Conservation (phyloP, 2,329 filamentous ascomycete species). For the Akanthomyces dipterigenus region DNA sequence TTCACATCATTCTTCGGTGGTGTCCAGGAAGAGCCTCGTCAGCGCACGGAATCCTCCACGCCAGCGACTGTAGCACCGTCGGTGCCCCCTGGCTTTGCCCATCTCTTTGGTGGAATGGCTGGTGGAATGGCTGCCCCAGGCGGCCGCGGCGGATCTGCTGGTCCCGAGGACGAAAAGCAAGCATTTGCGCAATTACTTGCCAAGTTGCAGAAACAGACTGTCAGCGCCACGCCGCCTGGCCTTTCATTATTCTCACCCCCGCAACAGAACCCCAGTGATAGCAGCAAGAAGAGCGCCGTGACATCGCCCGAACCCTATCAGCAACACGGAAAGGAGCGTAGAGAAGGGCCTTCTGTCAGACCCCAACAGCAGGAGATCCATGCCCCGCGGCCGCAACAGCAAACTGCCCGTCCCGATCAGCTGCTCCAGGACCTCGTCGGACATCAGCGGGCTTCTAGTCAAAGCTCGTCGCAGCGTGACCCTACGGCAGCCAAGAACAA, state of each 20-base stretch:
- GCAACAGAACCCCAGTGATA: conserved; percentile 23
- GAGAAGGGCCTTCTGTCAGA: conserved; percentile 36
- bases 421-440: conserved; percentile 54
- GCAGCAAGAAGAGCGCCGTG: conserved; percentile 31
- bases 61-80: conserved; percentile 20
- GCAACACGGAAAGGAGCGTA: conserved; percentile 38
- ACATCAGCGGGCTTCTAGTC: conserved; percentile 49
- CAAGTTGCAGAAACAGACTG: conserved; percentile 63
- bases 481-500: conserved; percentile 40
- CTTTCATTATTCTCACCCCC: conserved; percentile 38
- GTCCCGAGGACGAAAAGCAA: conserved; percentile 65
- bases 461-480: conserved; percentile 40
- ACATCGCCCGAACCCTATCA: conserved; percentile 44
- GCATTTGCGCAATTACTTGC: conserved; percentile 77
- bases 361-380: conserved; percentile 45
- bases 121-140: neutral
- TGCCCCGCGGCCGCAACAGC: conserved; percentile 42
- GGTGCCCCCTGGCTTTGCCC: conserved; percentile 9
- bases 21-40: conserved; percentile 43
- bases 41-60: conserved; percentile 42
- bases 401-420: conserved; percentile 50
- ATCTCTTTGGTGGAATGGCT: conserved; percentile 1
- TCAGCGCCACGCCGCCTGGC: conserved; percentile 38
- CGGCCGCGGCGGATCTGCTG: conserved; percentile 15
- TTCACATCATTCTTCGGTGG: conserved; percentile 73